Conservation (phyloP, 1,284 basidiomycete genomes). For the Papiliotrema nemorosa region DNA sequence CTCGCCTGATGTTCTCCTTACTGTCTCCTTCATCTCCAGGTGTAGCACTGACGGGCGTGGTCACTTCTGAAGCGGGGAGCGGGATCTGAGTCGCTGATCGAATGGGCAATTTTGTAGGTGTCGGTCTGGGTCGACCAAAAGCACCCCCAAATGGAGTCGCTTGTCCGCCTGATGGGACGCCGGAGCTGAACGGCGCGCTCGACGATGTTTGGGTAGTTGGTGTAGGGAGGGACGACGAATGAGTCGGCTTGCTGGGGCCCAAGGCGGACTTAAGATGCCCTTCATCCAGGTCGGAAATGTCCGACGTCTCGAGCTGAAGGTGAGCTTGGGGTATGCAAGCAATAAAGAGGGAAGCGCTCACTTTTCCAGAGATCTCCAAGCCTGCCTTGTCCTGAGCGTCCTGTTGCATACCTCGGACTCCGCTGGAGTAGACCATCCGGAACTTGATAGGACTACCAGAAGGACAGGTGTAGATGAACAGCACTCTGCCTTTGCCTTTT, state of each 20-base stretch:
- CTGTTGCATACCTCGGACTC: constrained; percentile 58
- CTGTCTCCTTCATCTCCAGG: constrained; percentile 29
- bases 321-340: background rate
- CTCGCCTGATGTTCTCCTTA: constrained; percentile 37
- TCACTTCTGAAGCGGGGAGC: constrained; percentile 23
- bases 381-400: constrained; percentile 56
- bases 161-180: background rate
- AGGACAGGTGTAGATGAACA: constrained; percentile 86
- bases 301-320: constrained; percentile 72
- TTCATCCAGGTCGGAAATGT: constrained; percentile 68
- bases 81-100: constrained; percentile 24
- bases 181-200: constrained; percentile 8
- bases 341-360: constrained; percentile 9
- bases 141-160: constrained; percentile 12
- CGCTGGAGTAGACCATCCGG: constrained; percentile 81
- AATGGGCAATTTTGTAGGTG: constrained; percentile 12
- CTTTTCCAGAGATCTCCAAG: constrained; percentile 49
- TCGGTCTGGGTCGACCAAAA: constrained; percentile 28
- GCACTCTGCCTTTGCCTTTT: constrained; percentile 46
- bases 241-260: constrained; percentile 24
- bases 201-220: constrained; percentile 13
- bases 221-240: constrained; percentile 31
- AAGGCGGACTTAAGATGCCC: constrained; percentile 61
- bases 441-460: constrained; percentile 70
- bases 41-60: constrained; percentile 21